These are phyloP conservation scores for Suillus luteus DNA, from an alignment of 768 basidiomycete genomes.

Conservation along the genomic window DNA sequence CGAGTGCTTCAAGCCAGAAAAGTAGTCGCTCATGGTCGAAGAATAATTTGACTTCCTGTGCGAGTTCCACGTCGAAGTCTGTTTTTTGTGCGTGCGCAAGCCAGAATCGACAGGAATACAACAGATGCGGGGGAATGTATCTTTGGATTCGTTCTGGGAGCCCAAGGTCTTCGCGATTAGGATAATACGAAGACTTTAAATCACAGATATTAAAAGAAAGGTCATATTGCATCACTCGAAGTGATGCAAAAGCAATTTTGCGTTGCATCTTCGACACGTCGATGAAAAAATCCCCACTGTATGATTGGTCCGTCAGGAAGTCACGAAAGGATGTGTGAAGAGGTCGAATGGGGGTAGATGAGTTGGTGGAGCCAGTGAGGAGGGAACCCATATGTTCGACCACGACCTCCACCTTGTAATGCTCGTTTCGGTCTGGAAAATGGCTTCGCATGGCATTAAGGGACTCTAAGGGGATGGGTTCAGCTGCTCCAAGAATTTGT, in stretches of 20 bases:
- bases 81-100: conserved; percentile 8
- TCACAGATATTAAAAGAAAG: conserved; percentile 40
- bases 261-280: conserved; percentile 17
- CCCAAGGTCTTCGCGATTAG: conserved; percentile 26
- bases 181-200: conserved; percentile 31
- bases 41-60: conserved; percentile 6
- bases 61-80: background rate
- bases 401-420: conserved; percentile 12
- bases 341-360: conserved; percentile 17
- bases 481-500: conserved; percentile 10
- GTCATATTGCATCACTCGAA: conserved; percentile 30
- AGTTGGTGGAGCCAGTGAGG: conserved; percentile 13
- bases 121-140: conserved; percentile 11
- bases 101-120: conserved; percentile 19
- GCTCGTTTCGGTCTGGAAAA: conserved; percentile 7
- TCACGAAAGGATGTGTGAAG: conserved; percentile 33
- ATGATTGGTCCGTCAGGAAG: conserved; percentile 21
- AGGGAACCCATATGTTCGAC: conserved; percentile 12
- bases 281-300: conserved; percentile 19
- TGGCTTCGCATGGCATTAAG: conserved; percentile 5
- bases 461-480: conserved; percentile 10
- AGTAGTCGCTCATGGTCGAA: conserved; percentile 13
- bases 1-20: conserved; percentile 13
- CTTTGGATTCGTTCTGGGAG: conserved; percentile 2
- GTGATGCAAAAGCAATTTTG: conserved; percentile 22